Conservation (phyloP, 1,139 yeast species). For the Pichia inconspicua region DNA sequence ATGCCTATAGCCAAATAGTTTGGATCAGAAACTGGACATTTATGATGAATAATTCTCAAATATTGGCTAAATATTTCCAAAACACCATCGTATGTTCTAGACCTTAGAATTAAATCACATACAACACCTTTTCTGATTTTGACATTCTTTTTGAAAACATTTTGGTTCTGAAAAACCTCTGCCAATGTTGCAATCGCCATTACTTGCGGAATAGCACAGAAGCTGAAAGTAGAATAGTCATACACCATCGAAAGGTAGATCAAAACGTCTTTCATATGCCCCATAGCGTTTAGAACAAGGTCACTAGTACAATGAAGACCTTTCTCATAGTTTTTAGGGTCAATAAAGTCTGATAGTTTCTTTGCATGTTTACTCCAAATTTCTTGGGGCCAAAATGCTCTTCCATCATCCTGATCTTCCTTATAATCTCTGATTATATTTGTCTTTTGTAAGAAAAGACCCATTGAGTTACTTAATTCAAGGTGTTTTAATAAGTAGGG, state of each 20-base stretch:
- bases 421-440: conserved; percentile 92
- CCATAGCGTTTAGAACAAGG: conserved; percentile 69
- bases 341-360: conserved; percentile 50
- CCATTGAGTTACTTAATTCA: conserved; percentile 77
- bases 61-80: conserved; percentile 68
- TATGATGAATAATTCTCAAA: conserved; percentile 68
- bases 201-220: conserved; percentile 96
- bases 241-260: conserved; percentile 67
- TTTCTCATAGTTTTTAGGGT: conserved; percentile 37
- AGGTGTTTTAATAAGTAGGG: conserved; percentile 43
- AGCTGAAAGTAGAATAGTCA: conserved; percentile 79
- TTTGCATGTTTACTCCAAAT: conserved; percentile 80
- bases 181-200: conserved; percentile 97
- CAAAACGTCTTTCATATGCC: conserved; percentile 71
- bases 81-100: conserved; percentile 72
- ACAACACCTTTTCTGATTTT: conserved; percentile 94
- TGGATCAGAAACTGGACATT: conserved; percentile 75
- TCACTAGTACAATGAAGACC: conserved; percentile 78
- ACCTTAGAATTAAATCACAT: conserved; percentile 61
- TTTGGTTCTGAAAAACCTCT: conserved; percentile 72
- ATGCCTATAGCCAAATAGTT: conserved; percentile 79
- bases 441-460: conserved; percentile 87
- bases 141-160: conserved; percentile 61
- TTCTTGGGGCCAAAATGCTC: conserved; percentile 95
- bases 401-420: conserved; percentile 86